Percentiles rank a stretch among this genome's conserved stretches.
These are phyloP conservation scores for Cruciata laevipes DNA, from an alignment of 257 asterid species.

Conservation along the genomic window DNA sequence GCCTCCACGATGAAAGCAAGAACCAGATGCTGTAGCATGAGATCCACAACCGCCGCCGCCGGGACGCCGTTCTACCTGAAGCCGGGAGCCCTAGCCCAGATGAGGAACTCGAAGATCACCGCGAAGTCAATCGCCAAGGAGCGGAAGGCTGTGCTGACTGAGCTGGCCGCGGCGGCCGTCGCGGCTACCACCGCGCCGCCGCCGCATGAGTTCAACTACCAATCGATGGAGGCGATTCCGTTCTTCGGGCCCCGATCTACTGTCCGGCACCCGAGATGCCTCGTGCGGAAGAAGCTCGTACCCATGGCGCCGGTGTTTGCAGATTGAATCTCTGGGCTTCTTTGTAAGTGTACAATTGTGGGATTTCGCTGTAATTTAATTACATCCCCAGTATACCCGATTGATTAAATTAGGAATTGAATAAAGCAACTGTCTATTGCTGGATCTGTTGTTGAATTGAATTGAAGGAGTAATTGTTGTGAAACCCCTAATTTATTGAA, in stretches of 20 bases:
- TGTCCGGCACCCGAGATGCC: slow-evolving; percentile 33
- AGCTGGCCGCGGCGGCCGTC: slow-evolving; percentile 27
- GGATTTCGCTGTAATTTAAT: background rate
- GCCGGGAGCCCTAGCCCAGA: slow-evolving; percentile 79
- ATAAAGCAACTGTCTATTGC: background rate
- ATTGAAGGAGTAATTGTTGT: background rate
- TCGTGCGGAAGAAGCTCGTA: slow-evolving; percentile 45
- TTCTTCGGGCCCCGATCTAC: slow-evolving; percentile 42
- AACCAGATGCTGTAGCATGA: slow-evolving; percentile 15
- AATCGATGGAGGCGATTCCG: slow-evolving; percentile 40
- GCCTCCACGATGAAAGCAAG: slow-evolving; percentile 12
- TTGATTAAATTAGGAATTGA: background rate
- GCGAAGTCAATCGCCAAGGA: slow-evolving; percentile 51
- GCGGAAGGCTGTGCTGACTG: slow-evolving; percentile 35
- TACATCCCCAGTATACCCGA: background rate
- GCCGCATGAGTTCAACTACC: slow-evolving; percentile 17
- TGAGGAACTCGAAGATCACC: slow-evolving; percentile 58
- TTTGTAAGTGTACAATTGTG: background rate
- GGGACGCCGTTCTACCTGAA: slow-evolving; percentile 29
- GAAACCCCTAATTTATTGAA: background rate
- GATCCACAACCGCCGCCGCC: slow-evolving; percentile 20
- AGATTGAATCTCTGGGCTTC: background rate
- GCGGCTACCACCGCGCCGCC: slow-evolving; percentile 14
- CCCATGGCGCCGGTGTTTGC: slow-evolving; percentile 26
- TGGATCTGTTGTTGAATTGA: background rate